Evolutionary conservation across 116 monocot species (phyloP).

Genomic region (Zostera marina): DNA sequence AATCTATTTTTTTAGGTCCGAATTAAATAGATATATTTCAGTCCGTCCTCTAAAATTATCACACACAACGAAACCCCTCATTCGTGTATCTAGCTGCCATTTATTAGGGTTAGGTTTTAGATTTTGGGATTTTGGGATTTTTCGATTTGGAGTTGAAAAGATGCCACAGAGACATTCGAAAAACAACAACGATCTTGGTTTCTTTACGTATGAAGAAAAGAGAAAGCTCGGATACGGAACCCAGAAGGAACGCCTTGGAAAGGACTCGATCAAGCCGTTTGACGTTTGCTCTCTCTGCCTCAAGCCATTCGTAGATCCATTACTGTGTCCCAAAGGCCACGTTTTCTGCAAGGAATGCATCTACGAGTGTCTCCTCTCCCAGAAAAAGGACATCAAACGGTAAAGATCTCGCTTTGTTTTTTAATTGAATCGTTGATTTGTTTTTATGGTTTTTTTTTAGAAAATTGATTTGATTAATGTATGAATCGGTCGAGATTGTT

Average conservation of each 20-base stretch:
- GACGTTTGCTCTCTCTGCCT: conserved; percentile 86
- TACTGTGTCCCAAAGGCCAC: conserved; percentile 79
- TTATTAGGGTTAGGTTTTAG: no score
- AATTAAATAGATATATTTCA: no score
- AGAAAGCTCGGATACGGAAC: conserved; percentile 78
- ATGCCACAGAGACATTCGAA: conserved; percentile 99
- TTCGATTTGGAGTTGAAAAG: neutral
- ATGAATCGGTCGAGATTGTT: neutral
- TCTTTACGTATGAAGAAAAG: conserved; percentile 93
- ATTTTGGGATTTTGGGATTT: no score
- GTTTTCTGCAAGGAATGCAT: conserved; percentile 97
- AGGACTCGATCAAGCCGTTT: conserved; percentile 95
- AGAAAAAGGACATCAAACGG: conserved; percentile 94
- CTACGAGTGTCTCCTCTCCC: conserved; percentile 81
- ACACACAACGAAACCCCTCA: no score
- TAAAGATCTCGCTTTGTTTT: conserved; percentile 1
- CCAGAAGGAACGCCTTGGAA: conserved; percentile 68
- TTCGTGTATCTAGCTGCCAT: no score
- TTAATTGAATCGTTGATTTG: neutral
- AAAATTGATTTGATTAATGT: no score
- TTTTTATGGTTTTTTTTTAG: no score
- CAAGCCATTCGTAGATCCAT: conserved; percentile 66
- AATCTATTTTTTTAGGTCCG: no score
- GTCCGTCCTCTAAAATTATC: no score
- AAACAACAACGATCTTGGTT: conserved; percentile 97